Conservation (phyloP, 2,329 filamentous ascomycete species). For the Paraconiothyrium sp. region DNA sequence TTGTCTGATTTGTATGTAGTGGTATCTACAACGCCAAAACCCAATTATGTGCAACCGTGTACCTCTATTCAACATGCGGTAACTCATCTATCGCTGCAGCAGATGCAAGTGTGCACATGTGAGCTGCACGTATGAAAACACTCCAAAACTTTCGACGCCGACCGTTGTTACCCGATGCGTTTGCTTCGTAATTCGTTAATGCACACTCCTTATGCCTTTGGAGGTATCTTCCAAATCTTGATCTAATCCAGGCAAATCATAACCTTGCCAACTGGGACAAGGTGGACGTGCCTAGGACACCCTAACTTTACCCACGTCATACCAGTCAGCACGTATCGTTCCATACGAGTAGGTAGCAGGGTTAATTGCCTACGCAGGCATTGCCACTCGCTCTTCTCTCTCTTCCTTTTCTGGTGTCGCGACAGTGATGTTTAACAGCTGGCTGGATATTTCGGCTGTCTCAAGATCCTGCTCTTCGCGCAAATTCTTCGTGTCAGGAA, state of each 20-base stretch:
- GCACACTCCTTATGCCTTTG: neutral
- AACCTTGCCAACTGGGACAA: neutral
- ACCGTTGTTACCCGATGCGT: neutral
- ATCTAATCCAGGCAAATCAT: neutral
- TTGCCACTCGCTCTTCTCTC: neutral
- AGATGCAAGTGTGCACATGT: neutral
- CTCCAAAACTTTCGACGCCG: neutral
- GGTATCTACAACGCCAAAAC: neutral
- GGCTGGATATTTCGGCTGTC: constrained; percentile 19
- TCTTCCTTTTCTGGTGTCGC: constrained; percentile 17
- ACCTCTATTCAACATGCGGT: neutral
- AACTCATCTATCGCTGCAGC: neutral
- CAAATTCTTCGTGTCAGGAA: constrained; percentile 47
- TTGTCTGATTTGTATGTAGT: neutral
- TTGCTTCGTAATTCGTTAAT: neutral
- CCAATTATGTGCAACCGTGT: neutral
- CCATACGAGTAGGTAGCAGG: neutral
- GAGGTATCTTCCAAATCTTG: neutral
- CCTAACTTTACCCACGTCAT: neutral
- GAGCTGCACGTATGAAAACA: neutral
- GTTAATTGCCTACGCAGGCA: neutral
- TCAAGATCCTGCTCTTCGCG: constrained; percentile 49
- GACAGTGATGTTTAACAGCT: constrained; percentile 24
- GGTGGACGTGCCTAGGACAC: neutral
- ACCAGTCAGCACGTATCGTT: neutral